These are phyloP conservation scores for Epichloe bromicola DNA, from an alignment of 2,329 filamentous ascomycete species.

Conservation along the genomic window DNA sequence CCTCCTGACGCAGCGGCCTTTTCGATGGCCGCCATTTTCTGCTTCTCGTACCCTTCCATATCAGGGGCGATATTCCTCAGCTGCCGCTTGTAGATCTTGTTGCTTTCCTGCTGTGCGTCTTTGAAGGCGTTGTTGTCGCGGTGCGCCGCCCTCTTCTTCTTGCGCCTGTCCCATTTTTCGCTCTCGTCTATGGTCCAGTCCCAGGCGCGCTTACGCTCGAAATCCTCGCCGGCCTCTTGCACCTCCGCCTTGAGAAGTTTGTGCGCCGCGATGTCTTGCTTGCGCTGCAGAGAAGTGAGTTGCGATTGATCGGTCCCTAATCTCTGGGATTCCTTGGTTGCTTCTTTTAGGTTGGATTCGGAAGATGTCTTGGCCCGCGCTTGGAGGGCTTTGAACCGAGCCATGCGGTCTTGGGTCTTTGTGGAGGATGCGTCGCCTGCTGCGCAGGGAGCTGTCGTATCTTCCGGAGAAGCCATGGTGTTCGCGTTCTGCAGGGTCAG, in stretches of 20 bases:
- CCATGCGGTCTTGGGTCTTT: conserved; percentile 53
- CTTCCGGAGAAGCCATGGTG: conserved; percentile 2
- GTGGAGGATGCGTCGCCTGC: conserved; percentile 16
- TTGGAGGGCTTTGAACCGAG: conserved; percentile 78
- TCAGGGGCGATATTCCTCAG: conserved; percentile 64
- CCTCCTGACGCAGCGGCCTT: conserved; percentile 73
- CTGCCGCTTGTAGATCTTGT: conserved; percentile 90
- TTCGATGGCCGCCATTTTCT: conserved; percentile 77
- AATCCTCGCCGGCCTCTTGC: conserved; percentile 75
- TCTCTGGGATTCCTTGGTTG: conserved; percentile 69
- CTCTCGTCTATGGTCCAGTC: conserved; percentile 96
- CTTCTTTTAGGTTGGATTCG: conserved; percentile 69
- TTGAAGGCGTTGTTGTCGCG: conserved; percentile 80
- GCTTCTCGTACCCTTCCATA: conserved; percentile 70
- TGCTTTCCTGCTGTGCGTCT: conserved; percentile 76
- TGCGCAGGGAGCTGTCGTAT: background rate
- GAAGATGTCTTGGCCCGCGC: conserved; percentile 63
- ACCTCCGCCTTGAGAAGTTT: conserved; percentile 90
- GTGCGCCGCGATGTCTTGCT: conserved; percentile 76
- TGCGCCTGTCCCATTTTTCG: conserved; percentile 82
- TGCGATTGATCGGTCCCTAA: conserved; percentile 65
- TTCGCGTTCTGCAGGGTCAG: background rate
- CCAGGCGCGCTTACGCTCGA: conserved; percentile 96
- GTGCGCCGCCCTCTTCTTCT: conserved; percentile 72
- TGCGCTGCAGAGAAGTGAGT: conserved; percentile 66